phyloP scores from a whole-genome alignment of 139 green algal genomes.

The Ettlia oleoabundans region DNA sequence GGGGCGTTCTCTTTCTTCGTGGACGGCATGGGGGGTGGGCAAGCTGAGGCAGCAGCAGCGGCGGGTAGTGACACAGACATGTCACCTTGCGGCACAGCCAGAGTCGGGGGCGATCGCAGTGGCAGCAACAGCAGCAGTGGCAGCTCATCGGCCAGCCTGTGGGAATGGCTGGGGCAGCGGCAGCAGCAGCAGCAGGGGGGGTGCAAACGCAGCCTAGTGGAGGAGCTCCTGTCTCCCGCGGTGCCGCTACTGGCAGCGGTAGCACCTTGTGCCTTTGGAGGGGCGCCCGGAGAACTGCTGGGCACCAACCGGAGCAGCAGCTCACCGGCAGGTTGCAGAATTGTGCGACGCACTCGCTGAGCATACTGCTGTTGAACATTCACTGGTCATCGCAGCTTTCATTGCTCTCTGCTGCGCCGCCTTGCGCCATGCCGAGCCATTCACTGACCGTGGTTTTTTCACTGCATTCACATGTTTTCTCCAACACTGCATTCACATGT shows the following conservation, averaged over 20 bases:
- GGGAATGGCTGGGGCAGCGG: not conserved
- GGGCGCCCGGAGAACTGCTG: too few species aligned
- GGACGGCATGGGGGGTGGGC: constrained; percentile 28
- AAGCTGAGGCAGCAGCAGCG: not conserved
- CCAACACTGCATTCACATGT: too few species aligned
- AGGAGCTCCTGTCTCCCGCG: constrained; percentile 17
- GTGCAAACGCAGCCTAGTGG: not conserved
- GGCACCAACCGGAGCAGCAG: not conserved
- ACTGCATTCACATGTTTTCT: too few species aligned
- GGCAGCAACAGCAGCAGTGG: not conserved
- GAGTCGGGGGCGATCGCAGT: not conserved
- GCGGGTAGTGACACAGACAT: not conserved
- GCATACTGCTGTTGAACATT: too few species aligned
- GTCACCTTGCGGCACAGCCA: too few species aligned
- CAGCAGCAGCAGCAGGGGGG: not conserved
- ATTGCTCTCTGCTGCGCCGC: not conserved
- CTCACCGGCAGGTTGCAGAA: not conserved
- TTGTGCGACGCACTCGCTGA: not conserved
- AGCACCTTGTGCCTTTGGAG: constrained; percentile 18
- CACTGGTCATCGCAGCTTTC: not conserved
- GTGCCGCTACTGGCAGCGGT: constrained; percentile 31
- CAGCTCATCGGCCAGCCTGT: not conserved
- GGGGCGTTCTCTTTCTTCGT: constrained; percentile 55
- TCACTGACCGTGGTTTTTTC: too few species aligned
- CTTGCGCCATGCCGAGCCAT: too few species aligned